A percentile compares a stretch with the other conserved stretches of the same genome.
Conservation (phyloP, 805 yeast genomes). For the Monosporozyma yasuniensis region DNA sequence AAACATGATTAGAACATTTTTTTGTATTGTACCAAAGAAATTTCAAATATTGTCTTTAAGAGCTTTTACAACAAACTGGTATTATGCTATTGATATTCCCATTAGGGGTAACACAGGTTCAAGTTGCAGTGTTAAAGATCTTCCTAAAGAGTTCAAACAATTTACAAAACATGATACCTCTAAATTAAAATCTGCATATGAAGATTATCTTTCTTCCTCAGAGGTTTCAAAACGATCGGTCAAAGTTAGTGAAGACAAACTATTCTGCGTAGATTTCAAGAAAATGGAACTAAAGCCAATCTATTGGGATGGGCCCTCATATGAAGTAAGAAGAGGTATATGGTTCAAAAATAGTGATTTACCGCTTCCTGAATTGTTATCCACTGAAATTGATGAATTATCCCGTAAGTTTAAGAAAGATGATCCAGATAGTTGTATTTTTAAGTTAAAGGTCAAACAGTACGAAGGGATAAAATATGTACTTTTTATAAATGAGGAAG, state of each 20-base stretch:
- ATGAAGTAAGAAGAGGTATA: constrained; percentile 72
- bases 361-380: constrained; percentile 44
- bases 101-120: constrained; percentile 54
- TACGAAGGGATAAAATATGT: constrained; percentile 13
- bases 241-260: constrained; percentile 70
- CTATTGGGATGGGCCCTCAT: constrained; percentile 84
- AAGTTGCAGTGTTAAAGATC: constrained; percentile 40
- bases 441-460: constrained; percentile 1
- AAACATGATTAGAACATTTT: not conserved
- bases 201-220: constrained; percentile 5
- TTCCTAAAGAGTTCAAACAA: constrained; percentile 54
- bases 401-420: not conserved
- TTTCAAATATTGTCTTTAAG: not conserved
- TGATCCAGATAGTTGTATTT: not conserved
- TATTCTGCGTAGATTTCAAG: constrained; percentile 61
- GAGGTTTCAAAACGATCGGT: constrained; percentile 24
- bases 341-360: constrained; percentile 62
- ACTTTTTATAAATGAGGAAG: constrained; percentile 33
- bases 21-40: not conserved
- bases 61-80: constrained; percentile 43
- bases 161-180: constrained; percentile 57
- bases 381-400: constrained; percentile 48
- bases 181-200: constrained; percentile 46
- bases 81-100: constrained; percentile 76
- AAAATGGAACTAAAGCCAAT: constrained; percentile 52